Evolutionary conservation across 176 grass and related monocot genomes (phyloP).

Genomic region (Poa annua): DNA sequence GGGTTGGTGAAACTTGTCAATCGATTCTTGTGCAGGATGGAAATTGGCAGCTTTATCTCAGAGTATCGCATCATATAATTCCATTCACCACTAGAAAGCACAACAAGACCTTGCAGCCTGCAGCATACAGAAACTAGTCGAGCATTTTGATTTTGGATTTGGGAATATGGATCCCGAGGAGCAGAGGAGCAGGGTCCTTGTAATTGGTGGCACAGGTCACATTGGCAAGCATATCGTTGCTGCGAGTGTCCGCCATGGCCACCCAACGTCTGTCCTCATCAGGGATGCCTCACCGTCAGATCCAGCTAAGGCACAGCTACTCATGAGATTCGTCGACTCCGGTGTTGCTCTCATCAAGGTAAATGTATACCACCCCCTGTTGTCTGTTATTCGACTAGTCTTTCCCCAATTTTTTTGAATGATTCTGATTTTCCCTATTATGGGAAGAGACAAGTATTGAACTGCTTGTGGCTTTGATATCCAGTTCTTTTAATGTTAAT

Average conservation of each 20-base stretch:
- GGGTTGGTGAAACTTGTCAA: constrained; percentile 3
- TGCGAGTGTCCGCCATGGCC: constrained; percentile 37
- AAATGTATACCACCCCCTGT: background rate
- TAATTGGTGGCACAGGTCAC: constrained; percentile 60
- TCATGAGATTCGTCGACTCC: background rate
- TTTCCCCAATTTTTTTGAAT: background rate
- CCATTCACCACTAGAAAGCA: background rate
- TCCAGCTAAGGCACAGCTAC: constrained; percentile 38
- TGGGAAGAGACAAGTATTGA: background rate
- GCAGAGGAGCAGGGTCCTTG: constrained; percentile 48
- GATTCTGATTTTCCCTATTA: background rate
- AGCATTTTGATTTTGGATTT: background rate
- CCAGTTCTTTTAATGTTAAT: background rate
- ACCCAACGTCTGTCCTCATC: constrained; percentile 50
- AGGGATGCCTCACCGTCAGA: constrained; percentile 45
- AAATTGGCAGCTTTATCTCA: background rate
- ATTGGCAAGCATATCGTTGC: constrained; percentile 52
- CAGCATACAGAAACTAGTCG: constrained; percentile 2
- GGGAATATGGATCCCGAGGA: background rate
- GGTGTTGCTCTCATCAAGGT: background rate
- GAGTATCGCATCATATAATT: background rate
- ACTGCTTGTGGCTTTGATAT: background rate
- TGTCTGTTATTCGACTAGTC: background rate
- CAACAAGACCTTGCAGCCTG: background rate
- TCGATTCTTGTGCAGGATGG: background rate